phyloP scores from a whole-genome alignment of 768 basidiomycete genomes.

The Psilocybe cyanescens region DNA sequence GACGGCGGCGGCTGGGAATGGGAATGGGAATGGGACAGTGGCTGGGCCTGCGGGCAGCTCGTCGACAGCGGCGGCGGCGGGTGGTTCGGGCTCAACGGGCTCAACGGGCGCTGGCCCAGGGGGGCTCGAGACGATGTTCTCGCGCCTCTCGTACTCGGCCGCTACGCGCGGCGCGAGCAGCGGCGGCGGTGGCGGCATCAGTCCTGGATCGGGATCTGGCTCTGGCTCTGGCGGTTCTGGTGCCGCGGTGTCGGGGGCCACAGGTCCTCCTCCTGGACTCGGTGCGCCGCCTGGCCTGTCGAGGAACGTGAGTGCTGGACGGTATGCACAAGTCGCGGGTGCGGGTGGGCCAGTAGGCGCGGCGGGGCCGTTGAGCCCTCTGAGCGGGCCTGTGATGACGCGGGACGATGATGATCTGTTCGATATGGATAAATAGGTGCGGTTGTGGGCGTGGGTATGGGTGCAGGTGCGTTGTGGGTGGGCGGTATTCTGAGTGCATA shows the following conservation, averaged over 20 bases:
- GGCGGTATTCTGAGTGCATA: too few species aligned
- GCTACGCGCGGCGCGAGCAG: slow-evolving; percentile 29
- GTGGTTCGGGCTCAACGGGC: too few species aligned
- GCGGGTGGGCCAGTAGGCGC: background rate
- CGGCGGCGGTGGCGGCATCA: too few species aligned
- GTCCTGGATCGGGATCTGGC: slow-evolving; percentile 14
- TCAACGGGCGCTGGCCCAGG: slow-evolving; percentile 5
- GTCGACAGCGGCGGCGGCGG: background rate
- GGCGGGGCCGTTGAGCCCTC: slow-evolving; percentile 54
- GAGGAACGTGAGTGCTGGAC: slow-evolving; percentile 40
- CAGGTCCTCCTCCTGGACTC: slow-evolving; percentile 2
- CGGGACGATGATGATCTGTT: slow-evolving; percentile 72
- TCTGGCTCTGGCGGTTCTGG: background rate
- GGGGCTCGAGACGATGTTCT: slow-evolving; percentile 56
- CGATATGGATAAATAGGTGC: slow-evolving; percentile 55
- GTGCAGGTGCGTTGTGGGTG: too few species aligned
- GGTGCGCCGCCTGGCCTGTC: slow-evolving; percentile 38
- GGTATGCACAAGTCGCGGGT: slow-evolving; percentile 30
- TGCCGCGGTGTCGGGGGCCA: too few species aligned
- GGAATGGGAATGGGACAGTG: background rate
- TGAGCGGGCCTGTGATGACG: slow-evolving; percentile 63
- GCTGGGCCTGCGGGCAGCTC: slow-evolving; percentile 1
- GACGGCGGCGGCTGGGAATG: slow-evolving; percentile 18
- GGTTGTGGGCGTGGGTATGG: background rate
- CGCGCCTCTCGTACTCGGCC: slow-evolving; percentile 60